Percentiles rank a stretch among this genome's conserved stretches.
These are phyloP conservation scores for Hondaea fermentalgiana DNA, from an alignment of 108 stramenopile genomes.

Conservation along the genomic window DNA sequence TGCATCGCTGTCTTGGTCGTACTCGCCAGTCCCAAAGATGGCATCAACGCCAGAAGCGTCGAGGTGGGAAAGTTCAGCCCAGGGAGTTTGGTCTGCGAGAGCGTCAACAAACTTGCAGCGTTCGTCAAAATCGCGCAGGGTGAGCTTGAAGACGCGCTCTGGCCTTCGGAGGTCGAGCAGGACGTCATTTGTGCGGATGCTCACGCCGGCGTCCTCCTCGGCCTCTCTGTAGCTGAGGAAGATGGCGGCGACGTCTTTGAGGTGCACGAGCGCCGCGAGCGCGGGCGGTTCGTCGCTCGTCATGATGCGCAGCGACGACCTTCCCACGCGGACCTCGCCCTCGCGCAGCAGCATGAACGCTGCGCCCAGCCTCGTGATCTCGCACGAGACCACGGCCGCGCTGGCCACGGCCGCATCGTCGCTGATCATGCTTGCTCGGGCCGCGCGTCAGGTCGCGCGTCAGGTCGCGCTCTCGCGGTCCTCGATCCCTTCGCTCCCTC, in stretches of 20 bases:
- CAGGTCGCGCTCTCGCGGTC: too few relatives aligned
- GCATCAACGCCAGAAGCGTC: neutral
- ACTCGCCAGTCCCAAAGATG: neutral
- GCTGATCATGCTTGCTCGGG: neutral
- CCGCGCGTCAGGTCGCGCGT: too few relatives aligned
- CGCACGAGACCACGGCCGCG: neutral
- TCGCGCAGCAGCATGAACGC: neutral
- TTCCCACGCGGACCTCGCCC: neutral
- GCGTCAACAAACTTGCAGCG: neutral
- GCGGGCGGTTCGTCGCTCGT: neutral
- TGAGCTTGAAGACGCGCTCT: neutral
- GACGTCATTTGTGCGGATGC: neutral
- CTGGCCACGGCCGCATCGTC: neutral
- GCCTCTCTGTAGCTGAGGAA: neutral
- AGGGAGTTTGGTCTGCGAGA: neutral
- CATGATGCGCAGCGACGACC: neutral
- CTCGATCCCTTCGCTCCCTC: too few relatives aligned
- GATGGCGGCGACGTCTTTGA: neutral
- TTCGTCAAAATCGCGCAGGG: neutral
- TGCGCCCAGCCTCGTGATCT: neutral
- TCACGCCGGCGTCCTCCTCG: neutral
- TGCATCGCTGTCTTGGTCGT: neutral
- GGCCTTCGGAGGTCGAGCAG: neutral
- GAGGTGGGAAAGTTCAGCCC: neutral
- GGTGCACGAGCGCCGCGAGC: neutral